These are phyloP conservation scores for Monosporascus sp. DNA, from an alignment of 2,329 filamentous ascomycete genomes.

Conservation along the genomic window DNA sequence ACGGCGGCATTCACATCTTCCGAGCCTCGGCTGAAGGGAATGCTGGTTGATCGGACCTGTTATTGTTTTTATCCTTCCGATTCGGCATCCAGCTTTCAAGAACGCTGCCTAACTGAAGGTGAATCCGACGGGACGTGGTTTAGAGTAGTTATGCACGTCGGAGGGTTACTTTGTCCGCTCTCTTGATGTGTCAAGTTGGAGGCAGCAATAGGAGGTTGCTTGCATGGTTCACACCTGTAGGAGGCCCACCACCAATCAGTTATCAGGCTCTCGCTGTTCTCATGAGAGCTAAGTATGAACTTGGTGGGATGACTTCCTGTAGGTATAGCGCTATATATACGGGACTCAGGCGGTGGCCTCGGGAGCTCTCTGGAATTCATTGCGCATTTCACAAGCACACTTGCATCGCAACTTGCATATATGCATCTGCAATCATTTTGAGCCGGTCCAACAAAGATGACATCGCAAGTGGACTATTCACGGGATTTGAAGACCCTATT, in stretches of 20 bases:
- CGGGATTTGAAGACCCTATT: neutral
- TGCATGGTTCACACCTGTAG: neutral
- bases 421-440: neutral
- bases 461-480: neutral
- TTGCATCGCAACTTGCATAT: no score
- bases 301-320: no score
- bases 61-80: no score
- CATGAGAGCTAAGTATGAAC: no score
- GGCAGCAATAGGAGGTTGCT: neutral
- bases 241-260: neutral
- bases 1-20: no score
- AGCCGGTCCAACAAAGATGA: neutral
- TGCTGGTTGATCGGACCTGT: no score
- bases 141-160: neutral
- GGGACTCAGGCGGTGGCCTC: neutral
- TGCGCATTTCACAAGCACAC: no score
- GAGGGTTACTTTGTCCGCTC: neutral
- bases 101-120: neutral
- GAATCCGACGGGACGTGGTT: neutral
- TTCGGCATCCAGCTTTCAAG: neutral
- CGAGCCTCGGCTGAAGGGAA: no score
- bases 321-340: no score
- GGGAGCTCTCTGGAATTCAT: neutral
- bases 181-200: neutral
- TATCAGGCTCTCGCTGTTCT: neutral